Conservation (phyloP, 139 green algal species). For the Chlorella sp. region DNA sequence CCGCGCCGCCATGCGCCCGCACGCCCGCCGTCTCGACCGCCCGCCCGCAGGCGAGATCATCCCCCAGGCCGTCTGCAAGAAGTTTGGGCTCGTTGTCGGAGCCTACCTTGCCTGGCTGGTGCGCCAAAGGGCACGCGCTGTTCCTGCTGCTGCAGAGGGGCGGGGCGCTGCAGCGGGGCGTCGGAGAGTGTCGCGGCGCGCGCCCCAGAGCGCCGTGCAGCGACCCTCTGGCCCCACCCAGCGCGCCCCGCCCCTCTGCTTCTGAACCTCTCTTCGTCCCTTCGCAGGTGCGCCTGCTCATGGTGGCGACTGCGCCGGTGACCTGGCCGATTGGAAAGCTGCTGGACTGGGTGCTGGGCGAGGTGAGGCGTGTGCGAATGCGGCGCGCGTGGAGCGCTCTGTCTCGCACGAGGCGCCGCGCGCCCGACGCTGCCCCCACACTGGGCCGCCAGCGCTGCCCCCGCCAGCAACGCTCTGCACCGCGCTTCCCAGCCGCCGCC, state of each 20-base stretch:
- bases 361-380: too few relatives aligned
- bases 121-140: too few relatives aligned
- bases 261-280: constrained; percentile 7
- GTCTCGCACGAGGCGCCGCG: too few relatives aligned
- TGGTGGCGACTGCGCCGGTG: constrained; percentile 24
- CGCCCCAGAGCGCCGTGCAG: not conserved
- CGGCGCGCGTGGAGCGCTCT: too few relatives aligned
- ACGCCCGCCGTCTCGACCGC: not conserved
- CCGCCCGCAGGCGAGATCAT: constrained; percentile 67
- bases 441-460: too few relatives aligned
- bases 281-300: constrained; percentile 32
- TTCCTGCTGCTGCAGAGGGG: constrained; percentile 40
- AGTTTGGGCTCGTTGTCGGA: constrained; percentile 46
- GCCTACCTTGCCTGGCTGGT: constrained; percentile 46
- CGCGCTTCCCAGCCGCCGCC: too few relatives aligned
- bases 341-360: constrained; percentile 53
- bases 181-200: too few relatives aligned
- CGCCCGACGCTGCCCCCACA: too few relatives aligned
- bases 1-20: too few relatives aligned
- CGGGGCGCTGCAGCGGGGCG: constrained; percentile 46
- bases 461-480: too few relatives aligned
- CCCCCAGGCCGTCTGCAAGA: constrained; percentile 52
- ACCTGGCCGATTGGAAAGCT: constrained; percentile 44
- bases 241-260: not conserved
- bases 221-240: not conserved